Evolutionary conservation across 176 grass and related monocot species (phyloP), one percentile per base, ranked within the genome.

Genomic region (Miscanthus lutarioriparius): DNA sequence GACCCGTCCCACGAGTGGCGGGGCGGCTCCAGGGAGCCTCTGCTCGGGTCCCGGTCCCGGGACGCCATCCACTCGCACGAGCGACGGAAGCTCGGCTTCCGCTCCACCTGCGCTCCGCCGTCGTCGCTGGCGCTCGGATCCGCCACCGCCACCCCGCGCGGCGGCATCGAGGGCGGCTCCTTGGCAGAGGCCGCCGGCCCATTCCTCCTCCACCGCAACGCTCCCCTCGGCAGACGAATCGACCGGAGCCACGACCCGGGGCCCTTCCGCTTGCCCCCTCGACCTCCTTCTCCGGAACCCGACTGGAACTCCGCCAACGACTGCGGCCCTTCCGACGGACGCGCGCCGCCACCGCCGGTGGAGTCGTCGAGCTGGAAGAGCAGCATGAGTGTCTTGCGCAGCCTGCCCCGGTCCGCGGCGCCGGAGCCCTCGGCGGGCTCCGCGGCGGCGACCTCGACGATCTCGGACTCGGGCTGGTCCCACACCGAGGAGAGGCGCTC

Each of bases 1-100:
- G 93, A 94, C 3, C 97, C 93, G 41, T 99, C 97, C 97, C 97
- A 99, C 23, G 93, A 99, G 82, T 99, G 97, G 14, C 93, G 92
- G 0, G 88, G 91, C 23, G 89, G 85, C 19, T 94, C 93, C 35
- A 86, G 62, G 17, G 90, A 43, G 41, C 73, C 76, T 35, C 56
- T 91, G 58, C 82, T 81, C 85, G 54, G 89, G 64, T 79, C 80
- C 33, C 80, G 88, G 63, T 92, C 86, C 26, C 84, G 79, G 28
- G 62, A 88, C 66, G 79, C 64, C 83, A 77, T 85, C 87, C 90
- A 90, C 41, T 95, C 93, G 82, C 83, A 92, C 10, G 89, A 95
- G 49, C 83, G 84, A 2, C 90, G 88, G 64, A 90, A 88, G 61
- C 91, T 92, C 28, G 76, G 47, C 70, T 76, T 88, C 67, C 85